These are phyloP conservation scores for Rhodamnia rubescens DNA, from an alignment of 345 rosid species.

Conservation along the genomic window DNA sequence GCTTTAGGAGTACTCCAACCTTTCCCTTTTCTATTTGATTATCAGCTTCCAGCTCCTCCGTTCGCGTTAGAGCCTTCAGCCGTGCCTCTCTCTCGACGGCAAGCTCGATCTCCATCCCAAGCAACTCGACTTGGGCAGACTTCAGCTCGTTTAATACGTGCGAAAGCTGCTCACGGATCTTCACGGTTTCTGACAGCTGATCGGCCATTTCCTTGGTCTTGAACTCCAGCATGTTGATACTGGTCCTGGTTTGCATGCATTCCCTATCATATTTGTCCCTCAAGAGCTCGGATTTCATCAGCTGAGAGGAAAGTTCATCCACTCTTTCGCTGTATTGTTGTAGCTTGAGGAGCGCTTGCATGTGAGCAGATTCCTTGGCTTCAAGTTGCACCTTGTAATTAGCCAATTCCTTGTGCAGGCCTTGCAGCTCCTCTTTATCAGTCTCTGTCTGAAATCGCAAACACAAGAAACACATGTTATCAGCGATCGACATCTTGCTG, in stretches of 20 bases:
- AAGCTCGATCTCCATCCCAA: conserved; percentile 24
- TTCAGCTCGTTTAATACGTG: conserved; percentile 22
- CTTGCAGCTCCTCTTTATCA: conserved; percentile 17
- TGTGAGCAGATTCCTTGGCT: conserved; percentile 30
- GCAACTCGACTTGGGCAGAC: conserved; percentile 20
- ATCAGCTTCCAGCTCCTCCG: conserved; percentile 20
- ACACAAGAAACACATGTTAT: neutral
- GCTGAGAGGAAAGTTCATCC: conserved; percentile 21
- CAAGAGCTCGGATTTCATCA: conserved; percentile 24
- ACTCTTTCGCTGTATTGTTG: conserved; percentile 19
- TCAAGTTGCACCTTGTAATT: conserved; percentile 33
- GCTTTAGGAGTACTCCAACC: conserved; percentile 17
- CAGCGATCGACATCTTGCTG: neutral
- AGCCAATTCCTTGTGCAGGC: conserved; percentile 29
- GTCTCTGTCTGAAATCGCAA: neutral
- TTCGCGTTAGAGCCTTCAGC: conserved; percentile 17
- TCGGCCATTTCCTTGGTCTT: conserved; percentile 21
- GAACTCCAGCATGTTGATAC: conserved; percentile 17
- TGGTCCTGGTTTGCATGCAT: conserved; percentile 5
- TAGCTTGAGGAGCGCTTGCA: conserved; percentile 19
- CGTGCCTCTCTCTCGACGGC: conserved; percentile 21
- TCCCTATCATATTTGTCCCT: conserved; percentile 14
- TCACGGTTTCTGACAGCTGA: conserved; percentile 11
- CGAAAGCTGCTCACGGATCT: conserved; percentile 15
- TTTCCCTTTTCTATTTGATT: conserved; percentile 27